Evolutionary conservation across 805 yeast genomes (phyloP).

Genomic region (Cephaloascus albidus): DNA sequence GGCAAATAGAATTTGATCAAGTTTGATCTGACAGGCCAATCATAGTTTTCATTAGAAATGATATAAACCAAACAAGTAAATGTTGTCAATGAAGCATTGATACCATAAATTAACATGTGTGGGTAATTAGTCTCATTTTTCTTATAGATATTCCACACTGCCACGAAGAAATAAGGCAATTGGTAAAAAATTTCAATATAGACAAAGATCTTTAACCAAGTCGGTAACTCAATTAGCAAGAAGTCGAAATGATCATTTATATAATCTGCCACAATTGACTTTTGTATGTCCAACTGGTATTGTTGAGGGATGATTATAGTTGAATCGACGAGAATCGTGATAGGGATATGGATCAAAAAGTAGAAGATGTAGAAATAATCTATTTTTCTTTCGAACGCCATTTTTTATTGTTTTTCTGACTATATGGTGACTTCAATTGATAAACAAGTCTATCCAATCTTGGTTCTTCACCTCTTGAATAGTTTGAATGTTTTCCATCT

Average conservation of each 20-base stretch:
- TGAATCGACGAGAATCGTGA: constrained; percentile 70
- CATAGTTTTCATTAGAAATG: constrained; percentile 22
- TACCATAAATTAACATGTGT: constrained; percentile 57
- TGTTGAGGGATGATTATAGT: constrained; percentile 54
- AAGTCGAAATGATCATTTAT: constrained; percentile 61
- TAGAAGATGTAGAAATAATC: constrained; percentile 41
- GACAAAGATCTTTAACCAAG: constrained; percentile 71
- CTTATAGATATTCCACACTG: constrained; percentile 20
- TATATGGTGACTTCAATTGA: no score
- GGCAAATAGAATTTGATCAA: constrained; percentile 55
- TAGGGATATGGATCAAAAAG: constrained; percentile 61
- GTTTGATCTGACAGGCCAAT: constrained; percentile 15
- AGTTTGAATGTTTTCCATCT: no score
- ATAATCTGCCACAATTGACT: constrained; percentile 46
- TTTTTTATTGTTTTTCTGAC: background rate
- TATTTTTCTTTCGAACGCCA: constrained; percentile 1
- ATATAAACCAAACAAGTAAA: constrained; percentile 58
- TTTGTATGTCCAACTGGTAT: constrained; percentile 39
- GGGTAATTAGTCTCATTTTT: constrained; percentile 10
- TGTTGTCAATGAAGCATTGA: constrained; percentile 79
- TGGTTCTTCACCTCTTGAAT: no score
- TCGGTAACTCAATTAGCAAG: constrained; percentile 46
- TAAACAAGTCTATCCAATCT: no score
- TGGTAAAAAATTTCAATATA: constrained; percentile 66
- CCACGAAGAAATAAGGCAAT: constrained; percentile 63